These are phyloP conservation scores for Macadamia integrifolia DNA, from an alignment of 164 flowering plant species.

Conservation along the genomic window DNA sequence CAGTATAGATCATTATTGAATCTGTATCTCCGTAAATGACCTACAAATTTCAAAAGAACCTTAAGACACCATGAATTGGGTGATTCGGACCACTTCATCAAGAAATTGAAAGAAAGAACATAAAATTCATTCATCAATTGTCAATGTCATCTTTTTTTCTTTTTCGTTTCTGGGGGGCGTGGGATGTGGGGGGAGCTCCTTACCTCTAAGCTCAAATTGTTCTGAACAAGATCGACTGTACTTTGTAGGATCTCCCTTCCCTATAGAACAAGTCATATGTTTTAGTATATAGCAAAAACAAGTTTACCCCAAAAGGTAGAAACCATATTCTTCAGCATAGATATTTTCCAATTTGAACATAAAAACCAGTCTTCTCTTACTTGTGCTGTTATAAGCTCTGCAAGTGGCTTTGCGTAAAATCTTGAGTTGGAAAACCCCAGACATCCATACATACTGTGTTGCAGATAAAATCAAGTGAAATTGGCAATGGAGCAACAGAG, in stretches of 20 bases:
- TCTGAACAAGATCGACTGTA: slow-evolving; percentile 95
- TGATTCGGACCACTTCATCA: not conserved
- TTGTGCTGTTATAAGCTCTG: slow-evolving; percentile 89
- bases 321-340: not conserved
- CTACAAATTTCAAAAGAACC: slow-evolving; percentile 33
- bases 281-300: not conserved
- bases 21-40: slow-evolving; percentile 99
- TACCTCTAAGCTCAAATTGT: slow-evolving; percentile 84
- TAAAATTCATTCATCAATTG: not conserved
- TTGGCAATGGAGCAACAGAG: not conserved
- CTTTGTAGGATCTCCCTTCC: slow-evolving; percentile 97
- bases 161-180: no score
- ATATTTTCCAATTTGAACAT: not conserved
- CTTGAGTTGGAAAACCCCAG: slow-evolving; percentile 97
- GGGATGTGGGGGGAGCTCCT: not conserved
- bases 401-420: slow-evolving; percentile 98
- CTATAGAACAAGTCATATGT: slow-evolving; percentile 30
- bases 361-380: slow-evolving; percentile 31
- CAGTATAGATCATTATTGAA: slow-evolving; percentile 93
- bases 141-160: no score
- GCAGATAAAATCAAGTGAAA: slow-evolving; percentile 3
- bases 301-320: no score
- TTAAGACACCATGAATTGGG: no score
- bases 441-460: slow-evolving; percentile 96
- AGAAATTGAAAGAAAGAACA: not conserved